phyloP scores from a whole-genome alignment of 768 basidiomycete genomes.

The Serendipita sp. region DNA sequence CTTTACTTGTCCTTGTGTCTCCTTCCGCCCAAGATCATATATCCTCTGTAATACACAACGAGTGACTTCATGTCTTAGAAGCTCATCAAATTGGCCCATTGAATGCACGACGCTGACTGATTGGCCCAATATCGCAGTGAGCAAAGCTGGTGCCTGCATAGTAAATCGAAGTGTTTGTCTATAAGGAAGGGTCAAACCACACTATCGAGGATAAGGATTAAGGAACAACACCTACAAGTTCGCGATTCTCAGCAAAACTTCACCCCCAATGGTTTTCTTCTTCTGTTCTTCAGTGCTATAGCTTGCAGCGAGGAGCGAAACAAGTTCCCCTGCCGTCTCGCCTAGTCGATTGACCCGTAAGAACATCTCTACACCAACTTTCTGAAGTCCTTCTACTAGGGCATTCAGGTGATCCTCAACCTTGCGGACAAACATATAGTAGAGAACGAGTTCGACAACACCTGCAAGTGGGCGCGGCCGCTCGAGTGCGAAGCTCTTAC shows the following conservation, averaged over 20 bases:
- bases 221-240: slow-evolving; percentile 32
- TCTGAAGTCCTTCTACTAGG: slow-evolving; percentile 32
- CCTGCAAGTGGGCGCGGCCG: slow-evolving; percentile 44
- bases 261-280: slow-evolving; percentile 43
- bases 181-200: not conserved
- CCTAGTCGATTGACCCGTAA: slow-evolving; percentile 50
- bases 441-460: slow-evolving; percentile 65
- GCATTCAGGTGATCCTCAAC: slow-evolving; percentile 42
- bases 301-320: slow-evolving; percentile 27
- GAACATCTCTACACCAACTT: slow-evolving; percentile 38
- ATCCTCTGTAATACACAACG: slow-evolving; percentile 51
- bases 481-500: slow-evolving; percentile 6
- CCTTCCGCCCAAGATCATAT: slow-evolving; percentile 42
- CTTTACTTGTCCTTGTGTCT: slow-evolving; percentile 32
- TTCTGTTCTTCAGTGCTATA: slow-evolving; percentile 12
- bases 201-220: too few species aligned
- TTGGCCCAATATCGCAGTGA: slow-evolving; percentile 68
- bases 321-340: slow-evolving; percentile 46
- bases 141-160: slow-evolving; percentile 54
- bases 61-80: slow-evolving; percentile 66
- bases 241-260: slow-evolving; percentile 55
- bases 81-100: slow-evolving; percentile 56
- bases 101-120: slow-evolving; percentile 61
- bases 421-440: slow-evolving; percentile 54
- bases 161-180: slow-evolving; percentile 67